These are phyloP conservation scores for Babesia bigemina DNA, from an alignment of 169 alveolate genomes.

Conservation along the genomic window DNA sequence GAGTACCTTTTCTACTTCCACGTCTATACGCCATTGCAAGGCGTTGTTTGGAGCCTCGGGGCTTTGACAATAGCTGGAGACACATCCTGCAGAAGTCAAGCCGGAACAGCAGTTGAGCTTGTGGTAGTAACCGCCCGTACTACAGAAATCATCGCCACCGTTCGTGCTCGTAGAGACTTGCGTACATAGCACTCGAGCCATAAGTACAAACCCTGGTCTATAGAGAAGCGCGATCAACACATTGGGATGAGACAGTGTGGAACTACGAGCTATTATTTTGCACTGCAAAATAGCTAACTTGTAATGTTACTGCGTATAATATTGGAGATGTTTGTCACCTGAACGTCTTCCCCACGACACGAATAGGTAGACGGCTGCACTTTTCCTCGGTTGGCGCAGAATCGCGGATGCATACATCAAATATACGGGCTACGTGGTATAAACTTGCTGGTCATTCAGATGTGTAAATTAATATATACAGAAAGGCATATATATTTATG, in stretches of 20 bases:
- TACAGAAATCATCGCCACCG: constrained; percentile 23
- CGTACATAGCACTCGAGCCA: constrained; percentile 26
- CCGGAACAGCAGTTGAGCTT: not conserved
- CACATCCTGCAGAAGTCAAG: constrained; percentile 20
- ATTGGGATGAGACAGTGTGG: not conserved
- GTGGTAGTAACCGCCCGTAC: not conserved
- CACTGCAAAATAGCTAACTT: not conserved
- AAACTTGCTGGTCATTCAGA: too few relatives aligned
- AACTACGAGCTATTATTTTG: not conserved
- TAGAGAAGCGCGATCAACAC: constrained; percentile 7
- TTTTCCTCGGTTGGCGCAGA: not conserved
- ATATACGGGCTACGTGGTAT: too few relatives aligned
- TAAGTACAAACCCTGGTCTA: constrained; percentile 3
- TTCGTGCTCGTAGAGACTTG: constrained; percentile 23
- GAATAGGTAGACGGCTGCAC: not conserved
- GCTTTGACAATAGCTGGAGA: constrained; percentile 18
- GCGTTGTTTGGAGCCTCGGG: not conserved
- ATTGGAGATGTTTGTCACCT: constrained; percentile 9
- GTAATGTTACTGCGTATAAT: not conserved
- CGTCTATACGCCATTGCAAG: not conserved
- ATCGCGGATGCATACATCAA: too few relatives aligned
- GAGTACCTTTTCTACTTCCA: too few relatives aligned
- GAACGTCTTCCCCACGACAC: constrained; percentile 36
- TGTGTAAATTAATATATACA: too few relatives aligned
- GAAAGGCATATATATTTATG: too few relatives aligned